Evolutionary conservation across 345 rosid genomes (phyloP), one percentile per base, ranked within the genome.

Genomic region (Salix dunnii): DNA sequence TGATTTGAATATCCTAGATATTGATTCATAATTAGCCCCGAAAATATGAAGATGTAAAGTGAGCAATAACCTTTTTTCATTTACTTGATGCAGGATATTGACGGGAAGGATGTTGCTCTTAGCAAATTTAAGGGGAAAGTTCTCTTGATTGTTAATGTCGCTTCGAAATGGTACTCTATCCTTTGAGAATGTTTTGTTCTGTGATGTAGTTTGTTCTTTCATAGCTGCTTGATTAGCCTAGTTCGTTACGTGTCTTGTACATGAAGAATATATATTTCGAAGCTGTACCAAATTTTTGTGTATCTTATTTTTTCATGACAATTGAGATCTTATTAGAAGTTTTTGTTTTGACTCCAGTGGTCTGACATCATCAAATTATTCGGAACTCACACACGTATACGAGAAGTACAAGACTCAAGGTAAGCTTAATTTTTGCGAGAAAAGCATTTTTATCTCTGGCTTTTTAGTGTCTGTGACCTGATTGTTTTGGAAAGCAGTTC

Each of bases 381-480:
- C 80, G 13, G 84, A 81, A 73, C 71, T 81, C 14, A 77, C 84
- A 48, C 84, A 77, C 72, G 0, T 81, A 18, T 77, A 81, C 46
- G 80, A 81, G 72, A 81, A 81, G 80, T 81, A 77, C 80, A 81
- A 77, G 71, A 27, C 75, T 67, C 77, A 77, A 77, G 84, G 84
- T 81, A 69, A 35, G 79, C 40, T 49, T 23, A 51, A 63, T 21
- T 46, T 49, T 70, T 69, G 20, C 6, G 69, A 23, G 65, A 18
- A 66, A n/a, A 66, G 14, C 62, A 66, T 40, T 69, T 36, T 11
- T 25, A 23, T 71, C 14, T 51, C n/a, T 27, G 36, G 25, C n/a
- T 31, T 8, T 27, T 62, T 70, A 23, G 70, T 20, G 33, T 13
- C 17, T 64, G n/a, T 42, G 4, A 16, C 35, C 7, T 48, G 62